Percentiles rank a stretch among this genome's conserved stretches.
phyloP scores from a whole-genome alignment of 73 alveolate species.

The Blepharisma japonicum region DNA sequence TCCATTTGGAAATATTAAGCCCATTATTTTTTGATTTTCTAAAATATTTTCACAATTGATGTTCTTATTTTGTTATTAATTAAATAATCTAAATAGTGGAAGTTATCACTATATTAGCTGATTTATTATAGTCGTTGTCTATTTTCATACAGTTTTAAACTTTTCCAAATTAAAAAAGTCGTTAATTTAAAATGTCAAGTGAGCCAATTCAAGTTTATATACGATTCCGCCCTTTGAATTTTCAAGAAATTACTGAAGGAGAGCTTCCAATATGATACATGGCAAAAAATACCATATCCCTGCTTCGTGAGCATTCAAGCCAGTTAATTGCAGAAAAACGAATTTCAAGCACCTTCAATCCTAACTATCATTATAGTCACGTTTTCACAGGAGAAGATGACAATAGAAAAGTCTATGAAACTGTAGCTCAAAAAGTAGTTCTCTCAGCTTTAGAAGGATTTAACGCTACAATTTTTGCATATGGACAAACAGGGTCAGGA shows the following conservation, averaged over 20 bases:
- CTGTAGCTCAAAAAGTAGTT: conserved; percentile 25
- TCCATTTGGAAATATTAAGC: too few species aligned
- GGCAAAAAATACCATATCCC: background rate
- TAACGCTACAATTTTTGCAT: conserved; percentile 49
- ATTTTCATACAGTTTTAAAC: background rate
- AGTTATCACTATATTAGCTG: too few species aligned
- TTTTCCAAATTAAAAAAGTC: conserved; percentile 9
- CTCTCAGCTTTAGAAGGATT: conserved; percentile 44
- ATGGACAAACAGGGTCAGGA: conserved; percentile 63
- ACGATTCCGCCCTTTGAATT: conserved; percentile 29
- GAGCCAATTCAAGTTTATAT: conserved; percentile 28
- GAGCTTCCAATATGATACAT: conserved; percentile 21
- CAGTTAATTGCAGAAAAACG: conserved; percentile 3
- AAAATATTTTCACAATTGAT: too few species aligned
- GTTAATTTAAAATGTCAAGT: conserved; percentile 26
- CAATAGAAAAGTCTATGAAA: conserved; percentile 33
- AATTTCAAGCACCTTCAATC: conserved; percentile 3
- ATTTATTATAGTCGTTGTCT: too few species aligned
- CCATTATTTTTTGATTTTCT: too few species aligned
- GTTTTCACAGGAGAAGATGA: conserved; percentile 19
- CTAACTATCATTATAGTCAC: background rate
- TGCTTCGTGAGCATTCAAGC: background rate
- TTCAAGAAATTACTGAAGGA: background rate
- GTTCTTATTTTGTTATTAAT: too few species aligned
- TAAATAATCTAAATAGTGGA: too few species aligned